A percentile compares a stretch with the other conserved stretches of the same genome.
Conservation (phyloP, 805 yeast species). For the Wickerhamomyces hampshirensis region DNA sequence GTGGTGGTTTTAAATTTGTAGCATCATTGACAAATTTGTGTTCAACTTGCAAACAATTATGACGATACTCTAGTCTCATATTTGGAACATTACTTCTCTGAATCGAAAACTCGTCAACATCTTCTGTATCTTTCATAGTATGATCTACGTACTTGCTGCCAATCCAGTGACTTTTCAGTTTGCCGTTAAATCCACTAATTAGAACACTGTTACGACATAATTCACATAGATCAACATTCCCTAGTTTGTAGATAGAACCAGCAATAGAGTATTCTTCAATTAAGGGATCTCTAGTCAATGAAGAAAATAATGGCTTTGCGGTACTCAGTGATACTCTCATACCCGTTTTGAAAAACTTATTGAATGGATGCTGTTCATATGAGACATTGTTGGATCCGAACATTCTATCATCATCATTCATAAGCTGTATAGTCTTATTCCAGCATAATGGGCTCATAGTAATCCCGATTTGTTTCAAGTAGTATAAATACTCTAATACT, state of each 20-base stretch:
- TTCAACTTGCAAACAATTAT: constrained; percentile 19
- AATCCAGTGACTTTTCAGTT: constrained; percentile 25
- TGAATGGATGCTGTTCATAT: constrained; percentile 20
- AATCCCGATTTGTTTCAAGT: constrained; percentile 25
- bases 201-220: constrained; percentile 24
- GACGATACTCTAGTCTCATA: constrained; percentile 24
- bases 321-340: constrained; percentile 22
- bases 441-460: constrained; percentile 26
- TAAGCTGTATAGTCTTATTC: constrained; percentile 23
- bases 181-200: constrained; percentile 22
- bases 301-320: constrained; percentile 23
- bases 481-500: constrained; percentile 22
- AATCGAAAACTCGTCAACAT: constrained; percentile 21
- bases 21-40: constrained; percentile 11
- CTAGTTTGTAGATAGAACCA: constrained; percentile 22
- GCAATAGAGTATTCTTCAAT: constrained; percentile 27
- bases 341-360: constrained; percentile 24
- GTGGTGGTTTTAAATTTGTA: no score
- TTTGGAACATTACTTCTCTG: constrained; percentile 25
- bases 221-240: constrained; percentile 25
- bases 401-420: constrained; percentile 20
- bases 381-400: constrained; percentile 7
- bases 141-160: constrained; percentile 17
- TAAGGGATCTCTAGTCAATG: constrained; percentile 25
- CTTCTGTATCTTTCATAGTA: constrained; percentile 8